A percentile compares a stretch with the other conserved stretches of the same genome.
These are phyloP conservation scores for Akanthomyces lecanii DNA, from an alignment of 2,329 filamentous ascomycete species.

Conservation along the genomic window DNA sequence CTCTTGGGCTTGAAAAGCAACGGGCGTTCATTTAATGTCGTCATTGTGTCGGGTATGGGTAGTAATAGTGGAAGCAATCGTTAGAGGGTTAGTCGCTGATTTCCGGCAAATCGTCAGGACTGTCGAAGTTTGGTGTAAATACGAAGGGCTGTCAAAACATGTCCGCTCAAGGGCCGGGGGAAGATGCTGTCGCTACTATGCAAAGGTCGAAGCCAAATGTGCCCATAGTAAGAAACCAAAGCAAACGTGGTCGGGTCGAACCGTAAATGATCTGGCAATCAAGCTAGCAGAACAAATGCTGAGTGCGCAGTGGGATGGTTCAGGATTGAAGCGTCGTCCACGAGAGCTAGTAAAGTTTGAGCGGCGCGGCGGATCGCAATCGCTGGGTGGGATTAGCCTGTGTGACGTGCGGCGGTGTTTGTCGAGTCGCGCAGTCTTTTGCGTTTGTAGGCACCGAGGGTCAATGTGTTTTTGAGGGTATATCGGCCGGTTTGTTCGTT, in stretches of 20 bases:
- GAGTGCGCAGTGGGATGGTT: not conserved
- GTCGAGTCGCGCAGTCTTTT: not conserved
- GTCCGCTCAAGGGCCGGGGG: slow-evolving; percentile 19
- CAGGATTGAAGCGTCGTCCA: not conserved
- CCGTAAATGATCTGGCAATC: not conserved
- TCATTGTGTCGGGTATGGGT: slow-evolving; percentile 19
- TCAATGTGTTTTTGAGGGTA: not conserved
- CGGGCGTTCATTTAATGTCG: slow-evolving; percentile 32
- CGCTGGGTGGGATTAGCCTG: not conserved
- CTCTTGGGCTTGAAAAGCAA: slow-evolving; percentile 32
- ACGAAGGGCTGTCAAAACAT: slow-evolving; percentile 13
- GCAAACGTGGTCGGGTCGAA: not conserved
- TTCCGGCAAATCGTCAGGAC: not conserved
- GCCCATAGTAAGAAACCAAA: slow-evolving; percentile 23
- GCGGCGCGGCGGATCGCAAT: not conserved
- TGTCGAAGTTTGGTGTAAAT: slow-evolving; percentile 19
- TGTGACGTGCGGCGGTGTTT: not conserved
- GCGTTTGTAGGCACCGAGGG: not conserved
- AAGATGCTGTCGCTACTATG: slow-evolving; percentile 17
- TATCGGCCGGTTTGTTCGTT: not conserved
- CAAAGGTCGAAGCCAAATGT: slow-evolving; percentile 21
- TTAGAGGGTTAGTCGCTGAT: not conserved
- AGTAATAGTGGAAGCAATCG: not conserved
- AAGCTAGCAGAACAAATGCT: not conserved
- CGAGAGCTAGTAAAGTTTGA: not conserved